Evolutionary conservation across 2,329 filamentous ascomycete genomes (phyloP).

Genomic region (Exserohilum rostratum): DNA sequence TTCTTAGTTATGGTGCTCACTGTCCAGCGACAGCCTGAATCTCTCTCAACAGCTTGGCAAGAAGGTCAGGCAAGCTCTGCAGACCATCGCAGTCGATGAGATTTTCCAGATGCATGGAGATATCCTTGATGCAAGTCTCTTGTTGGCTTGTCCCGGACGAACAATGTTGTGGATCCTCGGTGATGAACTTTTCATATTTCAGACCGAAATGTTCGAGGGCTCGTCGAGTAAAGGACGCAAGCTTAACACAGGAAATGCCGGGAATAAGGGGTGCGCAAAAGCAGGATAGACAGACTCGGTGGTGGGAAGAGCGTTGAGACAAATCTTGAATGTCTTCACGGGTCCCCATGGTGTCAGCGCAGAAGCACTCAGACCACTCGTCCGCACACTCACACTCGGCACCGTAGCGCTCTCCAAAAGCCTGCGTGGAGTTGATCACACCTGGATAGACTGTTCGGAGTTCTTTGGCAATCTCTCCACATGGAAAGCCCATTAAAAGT

Average conservation of each 20-base stretch:
- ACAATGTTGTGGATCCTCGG: background rate
- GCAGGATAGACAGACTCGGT: background rate
- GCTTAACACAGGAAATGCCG: background rate
- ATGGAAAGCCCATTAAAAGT: constrained; percentile 6
- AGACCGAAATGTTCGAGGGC: background rate
- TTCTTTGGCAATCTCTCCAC: constrained; percentile 3
- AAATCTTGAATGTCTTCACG: background rate
- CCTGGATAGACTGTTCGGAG: background rate
- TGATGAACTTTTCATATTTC: background rate
- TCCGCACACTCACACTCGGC: background rate
- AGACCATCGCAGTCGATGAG: background rate
- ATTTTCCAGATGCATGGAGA: background rate
- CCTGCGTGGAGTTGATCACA: background rate
- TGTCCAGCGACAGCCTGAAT: background rate
- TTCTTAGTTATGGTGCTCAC: background rate
- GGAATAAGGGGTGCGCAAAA: background rate
- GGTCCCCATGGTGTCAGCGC: background rate
- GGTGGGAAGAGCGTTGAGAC: background rate
- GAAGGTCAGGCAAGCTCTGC: too few species aligned
- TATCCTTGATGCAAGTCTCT: background rate
- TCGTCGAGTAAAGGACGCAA: background rate
- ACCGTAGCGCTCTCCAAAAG: background rate
- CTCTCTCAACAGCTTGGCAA: too few species aligned
- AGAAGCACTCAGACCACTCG: background rate
- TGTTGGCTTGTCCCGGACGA: background rate